Evolutionary conservation across 169 alveolate genomes (phyloP).

Genomic region (Plasmodium vivax): DNA sequence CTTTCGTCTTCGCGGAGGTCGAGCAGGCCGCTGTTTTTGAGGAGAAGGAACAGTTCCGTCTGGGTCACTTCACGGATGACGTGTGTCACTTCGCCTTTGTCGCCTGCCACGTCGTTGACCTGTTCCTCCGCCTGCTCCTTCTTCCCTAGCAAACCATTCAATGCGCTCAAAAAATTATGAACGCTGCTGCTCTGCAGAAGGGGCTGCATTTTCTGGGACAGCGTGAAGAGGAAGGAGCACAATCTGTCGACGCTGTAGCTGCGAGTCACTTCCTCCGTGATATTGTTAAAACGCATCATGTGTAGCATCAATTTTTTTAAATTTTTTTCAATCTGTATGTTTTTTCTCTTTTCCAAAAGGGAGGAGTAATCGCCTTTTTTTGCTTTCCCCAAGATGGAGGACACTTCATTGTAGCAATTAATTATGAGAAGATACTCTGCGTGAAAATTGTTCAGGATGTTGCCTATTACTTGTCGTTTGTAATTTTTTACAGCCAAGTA

Average conservation of each 20-base stretch:
- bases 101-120: not conserved
- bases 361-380: slow-evolving; percentile 9
- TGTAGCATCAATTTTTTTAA: slow-evolving; percentile 26
- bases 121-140: not conserved
- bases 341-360: not conserved
- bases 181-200: not conserved
- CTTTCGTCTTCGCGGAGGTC: not conserved
- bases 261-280: slow-evolving; percentile 8
- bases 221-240: slow-evolving; percentile 27
- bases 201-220: slow-evolving; percentile 26
- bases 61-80: not conserved
- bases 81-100: not conserved
- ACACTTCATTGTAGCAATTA: slow-evolving; percentile 14
- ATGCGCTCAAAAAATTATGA: slow-evolving; percentile 1
- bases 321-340: slow-evolving; percentile 4
- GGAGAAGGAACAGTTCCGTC: not conserved
- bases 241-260: slow-evolving; percentile 21
- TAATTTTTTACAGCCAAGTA: slow-evolving; percentile 53
- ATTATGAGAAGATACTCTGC: slow-evolving; percentile 26
- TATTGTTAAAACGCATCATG: slow-evolving; percentile 36
- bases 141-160: not conserved
- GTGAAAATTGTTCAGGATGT: not conserved
- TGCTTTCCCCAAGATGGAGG: not conserved
- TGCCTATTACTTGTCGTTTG: slow-evolving; percentile 29
- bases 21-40: not conserved